Conservation (phyloP, 192 early-diverging fungal genomes). For the Backusella circina region DNA sequence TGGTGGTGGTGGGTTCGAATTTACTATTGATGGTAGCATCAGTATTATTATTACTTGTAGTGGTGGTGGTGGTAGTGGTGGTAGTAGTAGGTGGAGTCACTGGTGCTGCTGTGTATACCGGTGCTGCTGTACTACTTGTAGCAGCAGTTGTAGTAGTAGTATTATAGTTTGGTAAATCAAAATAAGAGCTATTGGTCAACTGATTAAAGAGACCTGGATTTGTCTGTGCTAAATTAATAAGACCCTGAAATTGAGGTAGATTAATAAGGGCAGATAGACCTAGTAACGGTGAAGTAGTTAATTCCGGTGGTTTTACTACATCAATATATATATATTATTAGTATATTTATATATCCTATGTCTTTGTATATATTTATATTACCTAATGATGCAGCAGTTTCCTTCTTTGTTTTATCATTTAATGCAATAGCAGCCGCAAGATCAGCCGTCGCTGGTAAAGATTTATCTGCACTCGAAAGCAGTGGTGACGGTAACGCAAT, state of each 20-base stretch:
- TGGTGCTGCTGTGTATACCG: background rate
- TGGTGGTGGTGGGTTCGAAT: background rate
- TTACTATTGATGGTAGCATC: background rate
- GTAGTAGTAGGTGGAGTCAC: background rate
- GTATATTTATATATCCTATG: background rate
- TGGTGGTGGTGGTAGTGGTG: background rate
- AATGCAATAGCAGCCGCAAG: constrained; percentile 23
- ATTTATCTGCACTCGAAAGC: background rate
- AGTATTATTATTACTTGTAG: background rate
- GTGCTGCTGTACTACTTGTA: background rate
- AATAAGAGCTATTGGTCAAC: constrained; percentile 5
- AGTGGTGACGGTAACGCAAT: constrained; percentile 4
- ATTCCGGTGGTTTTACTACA: background rate
- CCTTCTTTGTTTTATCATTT: constrained; percentile 19
- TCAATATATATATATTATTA: background rate
- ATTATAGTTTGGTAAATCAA: background rate
- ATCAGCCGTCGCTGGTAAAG: constrained; percentile 6
- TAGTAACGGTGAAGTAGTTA: background rate
- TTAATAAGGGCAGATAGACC: constrained; percentile 4
- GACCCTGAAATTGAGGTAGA: constrained; percentile 13
- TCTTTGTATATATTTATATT: background rate
- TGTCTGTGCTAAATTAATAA: constrained; percentile 11
- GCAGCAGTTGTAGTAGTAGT: background rate
- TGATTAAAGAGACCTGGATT: constrained; percentile 19
- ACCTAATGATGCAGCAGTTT: constrained; percentile 1